These are phyloP conservation scores for Auricularia cornea DNA, from an alignment of 768 basidiomycete genomes.

Conservation along the genomic window DNA sequence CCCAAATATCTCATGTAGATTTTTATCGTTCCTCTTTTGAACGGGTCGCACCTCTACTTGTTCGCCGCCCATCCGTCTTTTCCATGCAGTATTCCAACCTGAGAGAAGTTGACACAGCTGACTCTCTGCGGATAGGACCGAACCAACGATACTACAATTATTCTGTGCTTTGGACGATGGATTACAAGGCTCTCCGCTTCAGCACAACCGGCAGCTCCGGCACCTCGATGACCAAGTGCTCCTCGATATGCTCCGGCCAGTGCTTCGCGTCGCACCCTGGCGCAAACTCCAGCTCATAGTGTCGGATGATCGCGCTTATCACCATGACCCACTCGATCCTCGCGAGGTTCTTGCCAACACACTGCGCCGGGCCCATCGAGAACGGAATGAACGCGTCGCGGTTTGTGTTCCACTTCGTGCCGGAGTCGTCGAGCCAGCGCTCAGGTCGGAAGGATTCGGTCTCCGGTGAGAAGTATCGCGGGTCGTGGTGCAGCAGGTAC, in stretches of 20 bases:
- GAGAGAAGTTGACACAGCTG: too few relatives aligned
- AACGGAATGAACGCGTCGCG: conserved; percentile 33
- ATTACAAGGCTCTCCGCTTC: too few relatives aligned
- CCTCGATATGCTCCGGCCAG: neutral
- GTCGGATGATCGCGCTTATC: neutral
- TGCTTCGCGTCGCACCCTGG: neutral
- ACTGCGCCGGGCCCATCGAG: conserved; percentile 42
- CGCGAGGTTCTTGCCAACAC: conserved; percentile 42
- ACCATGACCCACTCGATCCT: neutral
- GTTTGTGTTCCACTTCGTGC: conserved; percentile 21
- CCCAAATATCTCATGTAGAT: too few relatives aligned
- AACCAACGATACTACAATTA: too few relatives aligned
- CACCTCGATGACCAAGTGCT: neutral
- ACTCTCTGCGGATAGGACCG: too few relatives aligned
- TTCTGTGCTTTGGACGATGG: too few relatives aligned
- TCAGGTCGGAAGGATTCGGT: conserved; percentile 38
- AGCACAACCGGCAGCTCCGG: too few relatives aligned
- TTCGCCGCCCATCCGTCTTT: too few relatives aligned
- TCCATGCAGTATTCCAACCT: too few relatives aligned
- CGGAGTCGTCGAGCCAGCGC: conserved; percentile 28
- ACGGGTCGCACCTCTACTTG: too few relatives aligned
- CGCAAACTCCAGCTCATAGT: neutral
- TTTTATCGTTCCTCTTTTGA: too few relatives aligned
- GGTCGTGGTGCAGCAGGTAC: conserved; percentile 39
- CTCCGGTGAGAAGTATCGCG: conserved; percentile 37